Evolutionary conservation across 2,329 filamentous ascomycete genomes (phyloP).

Genomic region (Exophiala mesophila): DNA sequence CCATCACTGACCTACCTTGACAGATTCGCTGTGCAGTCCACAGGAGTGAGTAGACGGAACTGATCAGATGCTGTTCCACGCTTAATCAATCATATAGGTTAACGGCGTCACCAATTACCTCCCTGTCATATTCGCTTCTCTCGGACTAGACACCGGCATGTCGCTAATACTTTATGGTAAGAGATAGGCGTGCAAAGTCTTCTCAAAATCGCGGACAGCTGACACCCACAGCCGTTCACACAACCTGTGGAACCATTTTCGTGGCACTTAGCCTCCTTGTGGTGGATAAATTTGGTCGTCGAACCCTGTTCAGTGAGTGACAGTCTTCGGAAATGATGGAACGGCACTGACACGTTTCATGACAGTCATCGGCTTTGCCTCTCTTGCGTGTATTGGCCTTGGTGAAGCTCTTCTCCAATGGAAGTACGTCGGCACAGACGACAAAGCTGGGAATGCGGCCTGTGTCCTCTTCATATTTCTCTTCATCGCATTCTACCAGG

Average conservation of each 20-base stretch:
- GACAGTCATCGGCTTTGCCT: not conserved
- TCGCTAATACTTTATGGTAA: slow-evolving; percentile 38
- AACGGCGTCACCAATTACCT: slow-evolving; percentile 35
- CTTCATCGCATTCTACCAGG: slow-evolving; percentile 26
- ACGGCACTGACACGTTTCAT: not conserved
- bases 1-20: not conserved
- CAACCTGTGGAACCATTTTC: slow-evolving; percentile 41
- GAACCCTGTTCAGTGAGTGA: slow-evolving; percentile 29
- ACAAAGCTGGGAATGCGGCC: slow-evolving; percentile 31
- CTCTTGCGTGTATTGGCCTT: not conserved
- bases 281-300: slow-evolving; percentile 61
- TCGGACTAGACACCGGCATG: slow-evolving; percentile 35
- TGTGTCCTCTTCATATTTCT: slow-evolving; percentile 38
- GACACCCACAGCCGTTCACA: slow-evolving; percentile 28
- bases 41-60: slow-evolving; percentile 22
- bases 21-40: slow-evolving; percentile 26
- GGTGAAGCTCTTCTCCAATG: slow-evolving; percentile 10
- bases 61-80: no score
- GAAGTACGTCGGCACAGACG: slow-evolving; percentile 31
- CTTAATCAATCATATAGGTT: no score
- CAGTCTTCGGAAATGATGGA: not conserved
- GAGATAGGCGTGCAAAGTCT: no score
- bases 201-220: no score
- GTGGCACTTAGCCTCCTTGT: slow-evolving; percentile 67
- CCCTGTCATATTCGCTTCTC: slow-evolving; percentile 32